Evolutionary conservation across 1,139 yeast species (phyloP).

Genomic region (Arxiozyma bovina): DNA sequence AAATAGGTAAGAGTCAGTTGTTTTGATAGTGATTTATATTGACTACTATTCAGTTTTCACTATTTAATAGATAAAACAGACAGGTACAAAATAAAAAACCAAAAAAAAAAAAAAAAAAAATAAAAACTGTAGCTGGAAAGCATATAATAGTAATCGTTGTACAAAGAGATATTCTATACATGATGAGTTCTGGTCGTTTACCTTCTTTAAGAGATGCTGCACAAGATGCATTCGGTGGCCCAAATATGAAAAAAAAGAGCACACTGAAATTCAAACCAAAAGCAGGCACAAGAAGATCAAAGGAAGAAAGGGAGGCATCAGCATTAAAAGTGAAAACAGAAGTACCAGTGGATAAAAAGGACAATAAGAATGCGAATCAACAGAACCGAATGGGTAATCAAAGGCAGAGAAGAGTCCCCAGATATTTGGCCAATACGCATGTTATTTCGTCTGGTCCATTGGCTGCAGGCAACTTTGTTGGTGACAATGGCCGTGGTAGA

Average conservation of each 20-base stretch:
- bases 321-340: slow-evolving; percentile 51
- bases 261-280: slow-evolving; percentile 70
- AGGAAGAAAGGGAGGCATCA: slow-evolving; percentile 72
- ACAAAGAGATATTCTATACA: not conserved
- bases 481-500: slow-evolving; percentile 27
- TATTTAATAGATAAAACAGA: too few species aligned
- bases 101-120: not conserved
- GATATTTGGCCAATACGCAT: slow-evolving; percentile 53
- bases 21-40: too few species aligned
- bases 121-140: not conserved
- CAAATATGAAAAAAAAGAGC: slow-evolving; percentile 34
- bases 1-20: too few species aligned
- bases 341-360: slow-evolving; percentile 24
- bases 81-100: too few species aligned
- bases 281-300: slow-evolving; percentile 68
- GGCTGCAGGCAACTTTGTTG: slow-evolving; percentile 52
- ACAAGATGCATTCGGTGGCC: slow-evolving; percentile 11
- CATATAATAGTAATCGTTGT: not conserved
- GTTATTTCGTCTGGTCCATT: slow-evolving; percentile 65
- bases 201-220: slow-evolving; percentile 25
- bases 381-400: slow-evolving; percentile 33
- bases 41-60: too few species aligned
- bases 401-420: slow-evolving; percentile 34
- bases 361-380: slow-evolving; percentile 25
- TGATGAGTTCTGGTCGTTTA: slow-evolving; percentile 27